Evolutionary conservation across 495 filamentous ascomycete genomes (phyloP).

Genomic region (Talaromyces adpressus): DNA sequence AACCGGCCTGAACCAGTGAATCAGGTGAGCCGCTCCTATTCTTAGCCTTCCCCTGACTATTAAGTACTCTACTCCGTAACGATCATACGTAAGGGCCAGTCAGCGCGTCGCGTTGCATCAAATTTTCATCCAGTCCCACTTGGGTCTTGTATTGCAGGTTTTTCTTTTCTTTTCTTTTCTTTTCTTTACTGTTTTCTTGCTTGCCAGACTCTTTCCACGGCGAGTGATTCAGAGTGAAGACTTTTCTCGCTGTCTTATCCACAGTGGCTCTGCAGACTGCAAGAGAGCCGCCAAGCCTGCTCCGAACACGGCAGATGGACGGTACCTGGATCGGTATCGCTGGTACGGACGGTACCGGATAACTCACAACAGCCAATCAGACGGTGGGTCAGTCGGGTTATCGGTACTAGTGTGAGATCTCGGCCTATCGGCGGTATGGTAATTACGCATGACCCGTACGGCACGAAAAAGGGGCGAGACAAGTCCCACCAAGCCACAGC

Average conservation of each 20-base stretch:
- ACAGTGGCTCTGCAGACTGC: neutral
- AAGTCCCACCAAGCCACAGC: neutral
- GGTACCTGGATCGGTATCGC: neutral
- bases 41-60: neutral
- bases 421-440: neutral
- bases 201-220: neutral
- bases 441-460: neutral
- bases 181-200: too few relatives aligned
- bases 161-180: neutral
- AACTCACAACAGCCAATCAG: neutral
- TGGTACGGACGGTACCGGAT: neutral
- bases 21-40: neutral
- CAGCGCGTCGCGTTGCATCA: neutral
- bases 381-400: neutral
- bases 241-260: neutral
- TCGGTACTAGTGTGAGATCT: neutral
- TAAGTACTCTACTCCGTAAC: too few relatives aligned
- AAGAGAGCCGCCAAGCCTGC: neutral
- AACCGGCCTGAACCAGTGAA: neutral
- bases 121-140: constrained; percentile 1
- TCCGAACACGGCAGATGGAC: neutral
- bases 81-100: neutral
- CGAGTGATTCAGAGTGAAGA: neutral
- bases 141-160: neutral
- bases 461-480: neutral